phyloP scores from a whole-genome alignment of 2,329 filamentous ascomycete genomes.

The Pseudocercospora musae region DNA sequence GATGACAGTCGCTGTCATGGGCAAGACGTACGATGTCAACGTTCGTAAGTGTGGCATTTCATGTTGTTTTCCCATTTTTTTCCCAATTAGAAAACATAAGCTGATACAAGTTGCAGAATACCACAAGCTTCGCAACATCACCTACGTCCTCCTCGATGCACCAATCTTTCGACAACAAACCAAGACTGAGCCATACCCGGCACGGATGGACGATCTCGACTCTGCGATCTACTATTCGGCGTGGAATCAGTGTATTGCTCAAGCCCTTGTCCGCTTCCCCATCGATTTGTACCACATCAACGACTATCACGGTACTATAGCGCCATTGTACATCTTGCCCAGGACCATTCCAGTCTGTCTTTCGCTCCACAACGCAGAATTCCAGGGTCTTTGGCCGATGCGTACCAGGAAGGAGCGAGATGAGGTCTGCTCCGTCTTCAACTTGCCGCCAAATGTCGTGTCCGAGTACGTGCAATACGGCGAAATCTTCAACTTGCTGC shows the following conservation, averaged over 20 bases:
- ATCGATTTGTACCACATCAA: slow-evolving; percentile 66
- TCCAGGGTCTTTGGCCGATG: slow-evolving; percentile 68
- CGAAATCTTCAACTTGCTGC: slow-evolving; percentile 66
- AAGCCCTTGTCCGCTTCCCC: slow-evolving; percentile 60
- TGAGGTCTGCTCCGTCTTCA: slow-evolving; percentile 64
- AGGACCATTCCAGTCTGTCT: slow-evolving; percentile 60
- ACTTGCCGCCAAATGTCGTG: slow-evolving; percentile 56
- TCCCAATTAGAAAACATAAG: too few species aligned
- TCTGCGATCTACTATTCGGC: slow-evolving; percentile 67
- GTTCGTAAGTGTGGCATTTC: slow-evolving; percentile 50
- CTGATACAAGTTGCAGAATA: slow-evolving; percentile 48
- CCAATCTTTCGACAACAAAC: slow-evolving; percentile 65
- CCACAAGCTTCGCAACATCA: slow-evolving; percentile 62
- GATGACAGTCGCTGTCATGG: slow-evolving; percentile 62
- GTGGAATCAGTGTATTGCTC: slow-evolving; percentile 68
- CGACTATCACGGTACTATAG: slow-evolving; percentile 62
- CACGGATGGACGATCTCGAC: slow-evolving; percentile 67
- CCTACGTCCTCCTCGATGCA: slow-evolving; percentile 64
- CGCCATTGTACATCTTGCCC: slow-evolving; percentile 63
- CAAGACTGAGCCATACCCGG: slow-evolving; percentile 61
- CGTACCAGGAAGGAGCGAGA: slow-evolving; percentile 58
- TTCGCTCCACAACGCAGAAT: slow-evolving; percentile 67
- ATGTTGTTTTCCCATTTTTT: too few species aligned
- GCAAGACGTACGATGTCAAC: slow-evolving; percentile 57
- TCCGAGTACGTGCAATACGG: slow-evolving; percentile 64